phyloP scores from a whole-genome alignment of 495 filamentous ascomycete species.

The Neurospora sp. region DNA sequence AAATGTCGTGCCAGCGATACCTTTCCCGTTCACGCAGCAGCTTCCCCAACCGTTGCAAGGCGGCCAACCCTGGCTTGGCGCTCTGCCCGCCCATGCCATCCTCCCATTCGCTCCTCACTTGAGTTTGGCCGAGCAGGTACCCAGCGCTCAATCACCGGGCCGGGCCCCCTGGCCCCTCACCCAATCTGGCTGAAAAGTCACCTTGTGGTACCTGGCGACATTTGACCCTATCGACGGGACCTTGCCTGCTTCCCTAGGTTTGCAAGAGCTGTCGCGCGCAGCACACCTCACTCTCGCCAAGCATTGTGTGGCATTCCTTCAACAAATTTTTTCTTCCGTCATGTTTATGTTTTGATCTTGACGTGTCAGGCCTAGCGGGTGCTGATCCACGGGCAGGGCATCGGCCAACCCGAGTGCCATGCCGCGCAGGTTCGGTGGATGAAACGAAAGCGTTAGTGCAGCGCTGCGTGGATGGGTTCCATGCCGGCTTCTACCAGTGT shows the following conservation, averaged over 20 bases:
- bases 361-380: neutral
- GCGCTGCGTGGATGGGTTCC: neutral
- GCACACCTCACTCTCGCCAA: neutral
- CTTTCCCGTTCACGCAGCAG: constrained; percentile 18
- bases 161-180: no score
- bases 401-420: neutral
- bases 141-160: no score
- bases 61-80: constrained; percentile 10
- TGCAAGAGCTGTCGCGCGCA: neutral
- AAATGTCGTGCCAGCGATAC: constrained; percentile 10
- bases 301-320: neutral
- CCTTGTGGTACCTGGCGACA: neutral
- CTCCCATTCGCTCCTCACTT: neutral
- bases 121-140: neutral
- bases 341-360: neutral
- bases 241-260: neutral
- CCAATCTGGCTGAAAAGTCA: neutral
- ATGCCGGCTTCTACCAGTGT: neutral
- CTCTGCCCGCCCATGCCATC: neutral
- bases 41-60: constrained; percentile 1
- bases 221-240: neutral
- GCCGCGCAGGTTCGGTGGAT: neutral
- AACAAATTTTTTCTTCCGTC: neutral
- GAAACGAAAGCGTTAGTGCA: neutral
- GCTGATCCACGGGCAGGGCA: neutral